phyloP scores from a whole-genome alignment of 208 protist species.

The Herpetomonas tarakana region DNA sequence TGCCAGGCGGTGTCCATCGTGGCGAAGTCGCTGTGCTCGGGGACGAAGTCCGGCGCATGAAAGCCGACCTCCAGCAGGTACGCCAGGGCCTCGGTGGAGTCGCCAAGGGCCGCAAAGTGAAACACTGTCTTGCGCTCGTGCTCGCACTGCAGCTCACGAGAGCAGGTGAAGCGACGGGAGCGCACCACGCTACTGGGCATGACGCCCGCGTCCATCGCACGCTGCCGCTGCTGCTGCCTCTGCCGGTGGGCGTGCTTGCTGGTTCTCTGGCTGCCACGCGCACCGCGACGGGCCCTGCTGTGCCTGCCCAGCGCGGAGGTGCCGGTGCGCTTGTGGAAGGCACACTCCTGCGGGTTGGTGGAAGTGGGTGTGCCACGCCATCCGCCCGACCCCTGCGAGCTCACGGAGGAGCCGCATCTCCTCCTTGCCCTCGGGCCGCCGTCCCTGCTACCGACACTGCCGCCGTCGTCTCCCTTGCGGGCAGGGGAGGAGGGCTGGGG shows the following conservation, averaged over 20 bases:
- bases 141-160: conserved; percentile 1
- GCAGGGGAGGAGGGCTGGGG: not conserved
- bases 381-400: too few relatives aligned
- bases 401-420: too few relatives aligned
- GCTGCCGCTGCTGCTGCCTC: not conserved
- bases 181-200: not conserved
- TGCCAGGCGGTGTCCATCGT: not conserved
- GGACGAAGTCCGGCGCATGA: conserved; percentile 33
- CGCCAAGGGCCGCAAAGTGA: conserved; percentile 35
- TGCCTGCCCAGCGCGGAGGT: not conserved
- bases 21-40: not conserved
- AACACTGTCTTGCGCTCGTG: conserved; percentile 20
- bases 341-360: too few relatives aligned
- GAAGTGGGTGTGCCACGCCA: too few relatives aligned
- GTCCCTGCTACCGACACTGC: too few relatives aligned
- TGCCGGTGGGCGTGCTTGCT: not conserved
- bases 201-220: not conserved
- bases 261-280: too few relatives aligned
- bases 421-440: too few relatives aligned
- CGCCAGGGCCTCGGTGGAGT: conserved; percentile 40
- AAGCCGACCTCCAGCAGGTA: conserved; percentile 25
- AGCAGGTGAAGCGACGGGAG: not conserved
- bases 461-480: too few relatives aligned
- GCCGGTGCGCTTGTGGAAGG: not conserved
- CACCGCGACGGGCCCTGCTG: not conserved